Base-by-base conservation (phyloP, 23 red algal genomes). In the Agarophyton chilense region DNA sequence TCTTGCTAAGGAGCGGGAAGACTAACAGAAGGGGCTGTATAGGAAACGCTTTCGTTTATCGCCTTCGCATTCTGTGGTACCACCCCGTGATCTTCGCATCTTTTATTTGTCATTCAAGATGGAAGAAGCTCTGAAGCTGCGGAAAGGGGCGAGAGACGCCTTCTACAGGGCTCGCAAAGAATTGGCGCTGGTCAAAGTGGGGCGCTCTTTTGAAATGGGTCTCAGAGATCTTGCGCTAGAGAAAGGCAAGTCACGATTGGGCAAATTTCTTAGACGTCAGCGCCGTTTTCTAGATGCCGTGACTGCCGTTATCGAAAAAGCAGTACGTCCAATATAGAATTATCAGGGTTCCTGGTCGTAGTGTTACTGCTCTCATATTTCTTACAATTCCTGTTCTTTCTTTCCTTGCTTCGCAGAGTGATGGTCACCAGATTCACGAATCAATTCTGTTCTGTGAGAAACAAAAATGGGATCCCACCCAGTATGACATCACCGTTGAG, bases 91-190 rank as follows among this genome's bases (percentile, higher is more conserved):
- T 12, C 44, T 65, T 36, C 14, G n/a, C n/a, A n/a, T n/a, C n/a
- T n/a, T n/a, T n/a, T n/a, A n/a, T n/a, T n/a, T n/a, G n/a, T n/a
- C n/a, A n/a, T n/a, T n/a, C n/a, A n/a, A n/a, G n/a, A 77, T 77
- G 72, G 44, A 77, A 77, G 44, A 77, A 24, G 72, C 72, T n/a
- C 28, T 77, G 44, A 77, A 77, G 49, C 13, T 31, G 5, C 36
- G 72, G 5, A 77, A 53, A 50, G 25, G 2, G 4, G 72, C 72
- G 24, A 49, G 29, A 34, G 28, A 77, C 24, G 4, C 72, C 24
- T 77, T 52, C 49, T 52, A 1, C 28, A 77, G 49, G 24, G 31
- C 2, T 33, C 40, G 72, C 13, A 53, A 49, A 50, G 49, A 77
- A 50, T 49, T 77, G 18, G 22, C 28, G 12, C 29, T 77, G 21